phyloP scores from a whole-genome alignment of 257 asterid species.

The Echites panduratus region DNA sequence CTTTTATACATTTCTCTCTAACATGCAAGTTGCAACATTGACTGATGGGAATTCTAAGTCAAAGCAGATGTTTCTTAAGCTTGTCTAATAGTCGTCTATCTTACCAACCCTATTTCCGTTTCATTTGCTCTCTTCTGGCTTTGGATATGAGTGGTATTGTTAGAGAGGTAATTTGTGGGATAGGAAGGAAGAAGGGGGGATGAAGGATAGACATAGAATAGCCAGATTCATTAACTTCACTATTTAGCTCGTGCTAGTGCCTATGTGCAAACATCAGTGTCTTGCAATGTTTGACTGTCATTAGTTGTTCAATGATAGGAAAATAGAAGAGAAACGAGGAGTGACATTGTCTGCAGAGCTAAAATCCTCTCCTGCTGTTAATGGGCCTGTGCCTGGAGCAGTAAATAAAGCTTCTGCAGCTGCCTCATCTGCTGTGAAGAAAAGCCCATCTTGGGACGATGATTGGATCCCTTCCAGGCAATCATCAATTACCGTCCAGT shows the following conservation, averaged over 20 bases:
- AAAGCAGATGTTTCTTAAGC: background rate
- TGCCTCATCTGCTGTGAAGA: slow-evolving; percentile 42
- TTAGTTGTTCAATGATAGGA: slow-evolving; percentile 39
- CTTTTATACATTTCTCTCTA: slow-evolving; percentile 3
- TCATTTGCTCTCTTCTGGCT: background rate
- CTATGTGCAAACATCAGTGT: background rate
- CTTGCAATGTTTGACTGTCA: background rate
- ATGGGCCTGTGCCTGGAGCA: slow-evolving; percentile 46
- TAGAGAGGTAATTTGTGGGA: background rate
- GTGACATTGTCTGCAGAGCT: slow-evolving; percentile 67
- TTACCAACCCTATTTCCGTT: background rate
- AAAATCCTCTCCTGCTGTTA: slow-evolving; percentile 36
- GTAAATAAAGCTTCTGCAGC: slow-evolving; percentile 35
- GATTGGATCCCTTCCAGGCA: slow-evolving; percentile 78
- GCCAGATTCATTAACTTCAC: background rate
- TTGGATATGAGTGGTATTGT: background rate
- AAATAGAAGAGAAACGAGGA: slow-evolving; percentile 96
- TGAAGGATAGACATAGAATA: background rate
- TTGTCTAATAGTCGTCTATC: background rate
- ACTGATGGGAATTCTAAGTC: background rate
- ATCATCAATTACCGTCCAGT: slow-evolving; percentile 38
- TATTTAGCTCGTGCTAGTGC: background rate
- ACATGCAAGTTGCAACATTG: background rate
- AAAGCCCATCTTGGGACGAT: slow-evolving; percentile 85
- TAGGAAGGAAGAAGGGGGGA: background rate